These are phyloP conservation scores for Aspergillus ostianus DNA, from an alignment of 495 filamentous ascomycete genomes.

Conservation along the genomic window DNA sequence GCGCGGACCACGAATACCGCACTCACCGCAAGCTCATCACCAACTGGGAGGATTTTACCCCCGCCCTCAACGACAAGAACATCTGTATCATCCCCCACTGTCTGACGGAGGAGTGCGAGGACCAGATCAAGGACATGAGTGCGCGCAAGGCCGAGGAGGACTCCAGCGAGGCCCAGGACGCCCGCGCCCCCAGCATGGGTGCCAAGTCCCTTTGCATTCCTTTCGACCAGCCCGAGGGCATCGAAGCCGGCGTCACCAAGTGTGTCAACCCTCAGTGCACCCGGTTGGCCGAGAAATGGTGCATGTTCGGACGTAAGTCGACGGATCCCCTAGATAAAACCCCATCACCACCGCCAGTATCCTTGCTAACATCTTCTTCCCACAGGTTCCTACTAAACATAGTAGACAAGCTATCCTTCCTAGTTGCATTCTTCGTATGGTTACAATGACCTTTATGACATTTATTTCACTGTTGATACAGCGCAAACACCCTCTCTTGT, in stretches of 20 bases:
- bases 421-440: constrained; percentile 5
- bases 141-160: constrained; percentile 66
- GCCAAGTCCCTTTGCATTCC: constrained; percentile 98
- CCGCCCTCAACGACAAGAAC: constrained; percentile 87
- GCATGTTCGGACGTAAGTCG: constrained; percentile 73
- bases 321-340: background rate
- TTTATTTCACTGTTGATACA: constrained; percentile 10
- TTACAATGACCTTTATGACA: constrained; percentile 21
- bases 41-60: constrained; percentile 86
- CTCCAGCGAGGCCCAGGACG: constrained; percentile 67
- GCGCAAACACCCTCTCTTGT: background rate
- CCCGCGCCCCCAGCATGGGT: constrained; percentile 88
- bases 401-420: background rate
- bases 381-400: constrained; percentile 38
- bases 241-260: constrained; percentile 77
- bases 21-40: constrained; percentile 76
- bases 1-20: constrained; percentile 72
- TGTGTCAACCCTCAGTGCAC: constrained; percentile 85
- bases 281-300: constrained; percentile 71
- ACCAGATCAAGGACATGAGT: constrained; percentile 87
- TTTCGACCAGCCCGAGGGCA: constrained; percentile 85
- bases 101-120: constrained; percentile 78
- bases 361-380: constrained; percentile 8
- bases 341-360: background rate
- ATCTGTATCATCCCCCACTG: constrained; percentile 86